Evolutionary conservation across 2,329 filamentous ascomycete genomes (phyloP), one percentile per base, ranked within the genome.

Genomic region (Hypoxylon sp.): DNA sequence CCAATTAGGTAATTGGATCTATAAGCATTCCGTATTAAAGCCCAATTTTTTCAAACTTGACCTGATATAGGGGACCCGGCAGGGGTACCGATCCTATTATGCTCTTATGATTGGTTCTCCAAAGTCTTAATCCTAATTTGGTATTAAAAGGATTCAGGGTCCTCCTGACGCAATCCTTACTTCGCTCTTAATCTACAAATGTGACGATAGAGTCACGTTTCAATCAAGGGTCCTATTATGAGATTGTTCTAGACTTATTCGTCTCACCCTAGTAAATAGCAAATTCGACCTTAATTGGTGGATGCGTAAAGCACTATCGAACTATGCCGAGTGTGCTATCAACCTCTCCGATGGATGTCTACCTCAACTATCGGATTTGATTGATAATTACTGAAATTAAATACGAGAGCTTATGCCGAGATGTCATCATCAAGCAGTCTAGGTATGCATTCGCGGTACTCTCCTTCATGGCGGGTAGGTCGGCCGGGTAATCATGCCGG

Each of bases 401-500:
- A 19, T 11, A 35, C 2, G 19, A 47, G 6, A 31, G 14, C 17
- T 35, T 24, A 5, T 59, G 64, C 53, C 59, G 46, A 59, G 33
- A 59, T 63, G 37, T 59, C 59, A 37, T 59, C 59, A 64, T 64
- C 24, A 46, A 57, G 55, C n/a, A 47, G 9, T 22, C 37, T 42
- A n/a, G n/a, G n/a, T n/a, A 47, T 10, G 22, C 52, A 39, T 29
- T 14, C 22, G 22, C 19, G 4, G 58, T 11, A 11, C 9, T 35
- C 33, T 33, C 6, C 19, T 50, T 57, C 3, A 35, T 39, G 61
- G 47, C 58, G 62, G 66, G 29, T 47, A 62, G n/a, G 26, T 54
- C 50, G 33, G 42, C 53, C 58, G 66, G 58, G 37, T 69, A 66
- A 69, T 69, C 10, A 61, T 66, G 66, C 66, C 66, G 66, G 66